Base-by-base conservation (phyloP, 2,329 filamentous ascomycete species). In the Aspergillus sp. region DNA sequence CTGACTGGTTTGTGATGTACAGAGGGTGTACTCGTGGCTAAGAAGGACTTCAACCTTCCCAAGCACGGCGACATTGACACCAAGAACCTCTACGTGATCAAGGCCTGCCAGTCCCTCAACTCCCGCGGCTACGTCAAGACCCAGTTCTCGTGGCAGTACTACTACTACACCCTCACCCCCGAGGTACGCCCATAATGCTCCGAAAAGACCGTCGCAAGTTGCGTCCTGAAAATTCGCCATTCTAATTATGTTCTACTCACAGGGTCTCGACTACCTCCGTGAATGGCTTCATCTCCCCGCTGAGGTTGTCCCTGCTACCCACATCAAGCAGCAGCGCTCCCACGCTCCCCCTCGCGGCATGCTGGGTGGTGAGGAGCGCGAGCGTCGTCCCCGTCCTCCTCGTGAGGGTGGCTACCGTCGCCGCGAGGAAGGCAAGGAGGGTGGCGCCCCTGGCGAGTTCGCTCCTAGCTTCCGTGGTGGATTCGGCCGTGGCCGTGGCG, bases 281-380 rank as follows among this genome's bases (percentile, higher is more conserved):
- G 95, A 99, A 88, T 99, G 95, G 95, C 93, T 99, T 76, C 95
- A 99, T 86, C 91, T 99, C 77, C 95, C 95, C 78, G 93, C 95
- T 81, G 95, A 99, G 89, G 97, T 99, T 80, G 95, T 99, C 73
- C 95, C 95, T 75, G 93, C 96, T 78, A 99, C 95, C 78, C 95
- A 99, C 91, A 98, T 99, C 87, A 99, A 99, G 92, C 93, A 97
- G 87, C 93, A 97, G 88, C 92, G 95, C 83, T 95, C 92, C 77
- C 93, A 97, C 84, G 93, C 93, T 85, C 94, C 94, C 83, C 94
- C 95, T 79, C 93, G 95, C 79, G 95, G 95, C 80, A 98, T 99
- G 95, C 89, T 98, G 85, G 93, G 93, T 76, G 88, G 86, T 79
- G 87, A 89, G 71, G 93, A 96, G 80, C 83, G 87, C 75, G 92